Evolutionary conservation across 768 basidiomycete species (phyloP).

Genomic region (Wakefieldia striispora): DNA sequence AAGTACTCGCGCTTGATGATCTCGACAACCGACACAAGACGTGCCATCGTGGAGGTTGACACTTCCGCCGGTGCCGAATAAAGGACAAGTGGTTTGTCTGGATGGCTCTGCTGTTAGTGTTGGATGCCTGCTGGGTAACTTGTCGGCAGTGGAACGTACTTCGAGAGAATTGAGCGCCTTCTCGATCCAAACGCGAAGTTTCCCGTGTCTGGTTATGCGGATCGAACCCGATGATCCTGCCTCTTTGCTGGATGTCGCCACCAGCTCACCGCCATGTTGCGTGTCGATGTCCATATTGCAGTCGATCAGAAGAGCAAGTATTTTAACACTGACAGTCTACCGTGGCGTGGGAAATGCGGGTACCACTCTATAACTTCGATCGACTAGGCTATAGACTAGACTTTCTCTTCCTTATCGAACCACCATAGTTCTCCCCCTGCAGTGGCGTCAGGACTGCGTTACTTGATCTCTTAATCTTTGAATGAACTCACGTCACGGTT

Average conservation of each 20-base stretch:
- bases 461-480: not conserved
- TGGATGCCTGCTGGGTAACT: not conserved
- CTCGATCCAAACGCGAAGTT: constrained; percentile 51
- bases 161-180: constrained; percentile 54
- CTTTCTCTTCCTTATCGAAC: constrained; percentile 38
- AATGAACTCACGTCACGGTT: constrained; percentile 71
- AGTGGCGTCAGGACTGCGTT: constrained; percentile 7
- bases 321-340: not conserved
- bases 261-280: constrained; percentile 13
- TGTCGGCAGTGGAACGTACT: constrained; percentile 33
- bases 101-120: constrained; percentile 41
- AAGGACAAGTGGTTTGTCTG: constrained; percentile 48
- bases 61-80: constrained; percentile 54
- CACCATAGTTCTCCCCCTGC: constrained; percentile 57
- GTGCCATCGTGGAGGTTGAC: constrained; percentile 45
- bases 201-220: constrained; percentile 56
- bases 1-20: constrained; percentile 83
- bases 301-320: too few relatives aligned
- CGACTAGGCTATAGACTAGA: not conserved
- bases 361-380: not conserved
- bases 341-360: constrained; percentile 22
- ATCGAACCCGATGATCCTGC: constrained; percentile 32
- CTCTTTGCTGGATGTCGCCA: constrained; percentile 3
- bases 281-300: too few relatives aligned
- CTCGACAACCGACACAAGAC: constrained; percentile 75